Conservation (phyloP, 1,284 basidiomycete genomes). For the Puccinia coronata region DNA sequence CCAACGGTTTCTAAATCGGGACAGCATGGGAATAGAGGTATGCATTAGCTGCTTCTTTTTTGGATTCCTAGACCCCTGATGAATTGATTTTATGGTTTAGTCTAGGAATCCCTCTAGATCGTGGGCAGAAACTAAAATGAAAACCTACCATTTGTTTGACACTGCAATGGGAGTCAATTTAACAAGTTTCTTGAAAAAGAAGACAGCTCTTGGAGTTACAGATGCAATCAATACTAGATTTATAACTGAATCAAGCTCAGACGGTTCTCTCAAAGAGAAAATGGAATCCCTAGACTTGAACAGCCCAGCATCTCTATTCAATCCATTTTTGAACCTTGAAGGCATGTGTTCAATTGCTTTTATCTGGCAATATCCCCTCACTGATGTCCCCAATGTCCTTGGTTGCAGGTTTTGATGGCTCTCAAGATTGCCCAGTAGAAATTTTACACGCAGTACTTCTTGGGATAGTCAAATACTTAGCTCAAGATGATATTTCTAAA, state of each 20-base stretch:
- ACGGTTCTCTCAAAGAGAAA: background rate
- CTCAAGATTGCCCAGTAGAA: conserved; percentile 54
- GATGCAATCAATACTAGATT: background rate
- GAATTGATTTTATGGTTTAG: background rate
- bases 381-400: no score
- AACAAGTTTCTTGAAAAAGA: background rate
- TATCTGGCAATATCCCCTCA: background rate
- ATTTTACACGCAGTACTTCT: conserved; percentile 56
- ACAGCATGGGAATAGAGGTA: background rate
- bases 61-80: background rate
- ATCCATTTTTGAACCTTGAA: background rate
- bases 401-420: conserved; percentile 62
- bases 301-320: background rate
- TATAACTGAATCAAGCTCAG: background rate
- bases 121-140: background rate
- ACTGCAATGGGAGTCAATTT: background rate
- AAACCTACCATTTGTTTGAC: background rate
- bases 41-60: background rate
- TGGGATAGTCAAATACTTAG: background rate
- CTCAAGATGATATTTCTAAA: background rate
- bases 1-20: background rate
- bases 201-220: background rate
- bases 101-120: background rate
- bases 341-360: background rate
- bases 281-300: background rate